Evolutionary conservation across 1,284 basidiomycete genomes (phyloP).

Genomic region (Apiotrichum sp.): DNA sequence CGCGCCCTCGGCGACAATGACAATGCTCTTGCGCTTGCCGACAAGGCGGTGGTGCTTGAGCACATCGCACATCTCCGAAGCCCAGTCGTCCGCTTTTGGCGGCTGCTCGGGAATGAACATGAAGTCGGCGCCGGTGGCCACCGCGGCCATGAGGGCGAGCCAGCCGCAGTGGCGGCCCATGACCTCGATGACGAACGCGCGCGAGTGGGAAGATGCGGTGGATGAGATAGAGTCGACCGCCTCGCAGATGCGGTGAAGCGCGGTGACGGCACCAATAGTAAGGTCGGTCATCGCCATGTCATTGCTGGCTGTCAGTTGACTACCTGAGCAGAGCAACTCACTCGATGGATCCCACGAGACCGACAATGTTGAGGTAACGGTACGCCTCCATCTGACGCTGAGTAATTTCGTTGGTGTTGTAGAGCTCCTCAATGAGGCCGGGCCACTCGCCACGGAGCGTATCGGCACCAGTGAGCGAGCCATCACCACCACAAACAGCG

Average conservation of each 20-base stretch:
- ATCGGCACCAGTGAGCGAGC: slow-evolving; percentile 92
- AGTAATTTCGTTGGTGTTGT: slow-evolving; percentile 62
- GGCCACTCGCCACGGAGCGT: slow-evolving; percentile 93
- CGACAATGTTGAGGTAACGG: slow-evolving; percentile 87
- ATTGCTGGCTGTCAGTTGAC: slow-evolving; percentile 52
- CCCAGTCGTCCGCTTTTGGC: slow-evolving; percentile 73
- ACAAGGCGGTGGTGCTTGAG: slow-evolving; percentile 83
- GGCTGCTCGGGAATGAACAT: slow-evolving; percentile 95
- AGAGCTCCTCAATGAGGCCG: slow-evolving; percentile 64
- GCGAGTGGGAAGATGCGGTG: slow-evolving; percentile 89
- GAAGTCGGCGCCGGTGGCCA: slow-evolving; percentile 92
- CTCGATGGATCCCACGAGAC: slow-evolving; percentile 95
- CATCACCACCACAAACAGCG: slow-evolving; percentile 94
- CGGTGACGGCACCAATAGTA: slow-evolving; percentile 93
- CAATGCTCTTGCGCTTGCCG: slow-evolving; percentile 96
- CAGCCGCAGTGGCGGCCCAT: slow-evolving; percentile 99
- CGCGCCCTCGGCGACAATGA: slow-evolving; percentile 96
- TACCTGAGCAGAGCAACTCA: slow-evolving; percentile 15
- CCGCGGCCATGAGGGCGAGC: slow-evolving; percentile 88
- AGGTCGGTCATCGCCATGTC: slow-evolving; percentile 97
- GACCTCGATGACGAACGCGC: slow-evolving; percentile 97
- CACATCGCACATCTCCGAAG: slow-evolving; percentile 82
- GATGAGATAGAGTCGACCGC: slow-evolving; percentile 97
- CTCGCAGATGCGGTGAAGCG: slow-evolving; percentile 93
- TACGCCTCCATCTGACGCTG: slow-evolving; percentile 65